Conservation (phyloP, 352 stramenopile genomes). For the Phytophthora pistaciae region DNA sequence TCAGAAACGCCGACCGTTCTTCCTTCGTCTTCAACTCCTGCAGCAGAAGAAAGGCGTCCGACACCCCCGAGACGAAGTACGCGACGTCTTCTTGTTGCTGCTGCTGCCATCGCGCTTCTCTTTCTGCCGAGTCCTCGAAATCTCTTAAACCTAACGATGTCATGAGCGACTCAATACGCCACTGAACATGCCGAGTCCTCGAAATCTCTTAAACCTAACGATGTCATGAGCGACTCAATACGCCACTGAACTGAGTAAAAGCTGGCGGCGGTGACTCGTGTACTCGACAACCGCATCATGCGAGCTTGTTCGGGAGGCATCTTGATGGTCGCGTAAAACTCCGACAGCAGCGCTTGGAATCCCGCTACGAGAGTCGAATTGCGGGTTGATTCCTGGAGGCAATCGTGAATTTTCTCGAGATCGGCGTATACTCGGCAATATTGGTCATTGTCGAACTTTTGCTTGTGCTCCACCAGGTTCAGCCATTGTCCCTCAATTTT, state of each 20-base stretch:
- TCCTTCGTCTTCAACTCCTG: slow-evolving; percentile 4
- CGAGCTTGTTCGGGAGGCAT: no score
- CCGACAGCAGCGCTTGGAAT: not conserved
- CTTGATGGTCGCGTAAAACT: no score
- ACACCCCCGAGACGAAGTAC: not conserved
- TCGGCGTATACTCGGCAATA: not conserved
- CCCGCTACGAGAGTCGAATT: not conserved
- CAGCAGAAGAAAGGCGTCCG: slow-evolving; percentile 6
- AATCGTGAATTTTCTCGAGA: not conserved
- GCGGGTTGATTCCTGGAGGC: not conserved
- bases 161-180: not conserved
- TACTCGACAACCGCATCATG: no score
- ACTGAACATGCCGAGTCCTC: no score
- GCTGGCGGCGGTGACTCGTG: no score
- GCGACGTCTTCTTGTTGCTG: not conserved
- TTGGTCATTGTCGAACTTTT: not conserved
- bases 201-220: no score
- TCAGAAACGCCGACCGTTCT: slow-evolving; percentile 3
- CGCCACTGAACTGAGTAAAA: no score
- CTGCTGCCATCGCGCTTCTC: not conserved
- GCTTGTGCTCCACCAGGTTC: not conserved
- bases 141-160: not conserved
- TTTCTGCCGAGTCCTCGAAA: not conserved
- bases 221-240: no score
- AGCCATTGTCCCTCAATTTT: not conserved